Base-by-base conservation (phyloP, 164 flowering plant species). In the Litsea cubeba region DNA sequence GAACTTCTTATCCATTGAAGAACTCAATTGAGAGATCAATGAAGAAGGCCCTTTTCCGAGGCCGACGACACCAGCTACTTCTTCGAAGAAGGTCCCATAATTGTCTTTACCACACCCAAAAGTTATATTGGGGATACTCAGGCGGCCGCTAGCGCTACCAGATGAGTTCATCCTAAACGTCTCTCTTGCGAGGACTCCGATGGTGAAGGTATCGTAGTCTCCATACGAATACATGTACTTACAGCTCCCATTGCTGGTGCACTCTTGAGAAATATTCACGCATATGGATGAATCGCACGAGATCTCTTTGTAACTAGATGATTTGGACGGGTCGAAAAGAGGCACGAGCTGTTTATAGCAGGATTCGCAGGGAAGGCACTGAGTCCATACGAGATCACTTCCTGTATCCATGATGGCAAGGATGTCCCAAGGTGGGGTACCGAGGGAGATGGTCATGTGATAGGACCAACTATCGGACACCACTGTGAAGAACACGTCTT, bases 321-420 rank as follows among this genome's bases (percentile, higher is more conserved):
- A 82, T 1, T 68, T 23, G 10, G 26, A 24, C 0, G 88, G 82
- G 51, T 82, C 82, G 75, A 91, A 92, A 17, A 91, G 80, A 0
- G 90, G 93, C 3, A 86, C 82, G 3, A 88, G 54, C 40, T 89
- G 92, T 11, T n/a, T 72, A 35, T 64, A 89, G 72, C 98, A 92
- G 2, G 85, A 32, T 0, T 66, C 35, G 71, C 96, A 91, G 24
- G 98, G 97, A 78, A 83, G 72, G 82, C 97, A 95, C 40, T 95
- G 95, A 0, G 94, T 88, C 98, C 97, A 95, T 2, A 88, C 84
- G 57, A 95, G 76, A 72, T 95, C 98, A 68, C 98, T 95, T 1
- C 98, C 97, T 0, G 95, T 90, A 78, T 93, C 98, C 79, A 89
- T 63, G 7, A 92, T 86, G 0, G 94, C 94, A 0, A 80, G 69